phyloP scores from a whole-genome alignment of 2,329 filamentous ascomycete species.

The Neofusicoccum kwambonambiense region DNA sequence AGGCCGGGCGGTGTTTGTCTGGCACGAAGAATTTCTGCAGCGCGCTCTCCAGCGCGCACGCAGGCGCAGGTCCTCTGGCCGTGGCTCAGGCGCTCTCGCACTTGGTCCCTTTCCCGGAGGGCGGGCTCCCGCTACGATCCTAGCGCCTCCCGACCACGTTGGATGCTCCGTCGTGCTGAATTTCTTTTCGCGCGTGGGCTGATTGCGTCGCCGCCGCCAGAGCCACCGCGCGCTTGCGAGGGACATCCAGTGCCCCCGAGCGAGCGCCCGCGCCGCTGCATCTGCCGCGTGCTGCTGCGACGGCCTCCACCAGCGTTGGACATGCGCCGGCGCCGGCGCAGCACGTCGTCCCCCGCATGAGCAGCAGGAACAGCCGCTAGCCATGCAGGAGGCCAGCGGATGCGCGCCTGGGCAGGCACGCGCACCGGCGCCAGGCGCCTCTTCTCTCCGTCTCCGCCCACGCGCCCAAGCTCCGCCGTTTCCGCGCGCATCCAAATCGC shows the following conservation, averaged over 20 bases:
- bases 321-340: not conserved
- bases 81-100: not conserved
- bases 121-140: conserved; percentile 5
- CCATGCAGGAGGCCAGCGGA: conserved; percentile 1
- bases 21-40: not conserved
- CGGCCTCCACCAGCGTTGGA: not conserved
- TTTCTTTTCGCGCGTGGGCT: conserved; percentile 13
- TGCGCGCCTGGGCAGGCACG: conserved; percentile 4
- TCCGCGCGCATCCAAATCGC: not conserved
- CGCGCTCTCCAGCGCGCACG: not conserved
- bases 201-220: not conserved
- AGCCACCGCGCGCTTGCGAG: not conserved
- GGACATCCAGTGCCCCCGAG: not conserved
- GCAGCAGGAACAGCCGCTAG: conserved; percentile 12
- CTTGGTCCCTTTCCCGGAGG: not conserved
- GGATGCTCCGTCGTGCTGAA: not conserved
- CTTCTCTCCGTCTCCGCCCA: not conserved
- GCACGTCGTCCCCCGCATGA: conserved; percentile 13
- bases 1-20: not conserved
- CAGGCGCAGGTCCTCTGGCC: not conserved
- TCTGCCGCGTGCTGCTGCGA: not conserved
- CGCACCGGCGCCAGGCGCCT: not conserved
- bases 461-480: conserved; percentile 1
- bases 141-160: conserved; percentile 8
- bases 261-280: not conserved